Evolutionary conservation across 768 basidiomycete species (phyloP).

Genomic region (Termitomyces sp.): DNA sequence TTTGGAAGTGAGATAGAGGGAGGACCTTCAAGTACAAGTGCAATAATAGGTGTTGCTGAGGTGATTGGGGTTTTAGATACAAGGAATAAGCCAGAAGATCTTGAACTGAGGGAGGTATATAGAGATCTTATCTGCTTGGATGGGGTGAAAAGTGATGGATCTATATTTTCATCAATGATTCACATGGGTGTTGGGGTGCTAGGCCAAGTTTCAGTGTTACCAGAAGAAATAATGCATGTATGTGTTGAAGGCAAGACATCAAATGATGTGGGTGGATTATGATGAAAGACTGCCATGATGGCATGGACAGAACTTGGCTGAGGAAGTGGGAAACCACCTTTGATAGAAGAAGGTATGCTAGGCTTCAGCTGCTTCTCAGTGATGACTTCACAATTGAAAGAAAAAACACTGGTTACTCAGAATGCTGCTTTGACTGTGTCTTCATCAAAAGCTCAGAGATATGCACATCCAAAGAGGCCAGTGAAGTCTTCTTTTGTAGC

Average conservation of each 20-base stretch:
- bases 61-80: constrained; percentile 12
- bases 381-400: constrained; percentile 21
- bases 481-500: constrained; percentile 19
- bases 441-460: constrained; percentile 11
- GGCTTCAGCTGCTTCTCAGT: constrained; percentile 20
- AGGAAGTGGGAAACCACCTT: constrained; percentile 13
- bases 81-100: constrained; percentile 18
- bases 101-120: constrained; percentile 11
- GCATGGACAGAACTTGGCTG: constrained; percentile 12
- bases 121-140: constrained; percentile 20
- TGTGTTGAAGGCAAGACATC: constrained; percentile 1
- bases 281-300: constrained; percentile 12
- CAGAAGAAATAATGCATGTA: neutral
- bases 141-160: constrained; percentile 20
- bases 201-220: neutral
- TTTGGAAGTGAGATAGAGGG: neutral
- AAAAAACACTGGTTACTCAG: constrained; percentile 18
- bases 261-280: constrained; percentile 8
- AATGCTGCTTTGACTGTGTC: constrained; percentile 22
- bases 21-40: constrained; percentile 11
- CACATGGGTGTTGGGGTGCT: neutral
- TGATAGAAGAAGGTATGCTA: constrained; percentile 17
- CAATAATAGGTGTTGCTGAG: neutral
- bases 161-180: constrained; percentile 2
- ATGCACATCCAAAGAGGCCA: constrained; percentile 17